These are phyloP conservation scores for Brassica juncea DNA, from an alignment of 345 rosid genomes.

Conservation along the genomic window DNA sequence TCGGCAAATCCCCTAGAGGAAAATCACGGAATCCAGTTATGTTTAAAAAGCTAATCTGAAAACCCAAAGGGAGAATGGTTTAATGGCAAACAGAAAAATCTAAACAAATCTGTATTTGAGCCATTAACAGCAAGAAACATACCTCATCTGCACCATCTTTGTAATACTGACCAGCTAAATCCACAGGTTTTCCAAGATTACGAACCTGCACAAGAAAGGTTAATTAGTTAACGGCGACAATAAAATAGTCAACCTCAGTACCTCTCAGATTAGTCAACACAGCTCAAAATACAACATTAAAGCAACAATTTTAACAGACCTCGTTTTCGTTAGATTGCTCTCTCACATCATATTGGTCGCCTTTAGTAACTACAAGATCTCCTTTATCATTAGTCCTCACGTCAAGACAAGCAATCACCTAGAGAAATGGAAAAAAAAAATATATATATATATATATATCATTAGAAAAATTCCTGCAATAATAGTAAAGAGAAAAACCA, in stretches of 20 bases:
- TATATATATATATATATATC: not conserved
- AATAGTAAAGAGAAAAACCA: not conserved
- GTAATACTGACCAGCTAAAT: constrained; percentile 87
- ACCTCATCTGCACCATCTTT: constrained; percentile 97
- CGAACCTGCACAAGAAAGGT: constrained; percentile 59
- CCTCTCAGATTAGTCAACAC: not conserved
- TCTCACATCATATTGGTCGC: constrained; percentile 95
- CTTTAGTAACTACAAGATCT: constrained; percentile 98
- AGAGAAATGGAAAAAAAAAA: constrained; percentile 10
- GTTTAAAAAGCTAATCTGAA: constrained; percentile 90
- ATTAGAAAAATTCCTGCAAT: not conserved
- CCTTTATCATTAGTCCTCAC: constrained; percentile 93
- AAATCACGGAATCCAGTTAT: constrained; percentile 94
- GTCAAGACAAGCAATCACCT: constrained; percentile 99
- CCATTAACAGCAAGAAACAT: constrained; percentile 15
- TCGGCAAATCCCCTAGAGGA: constrained; percentile 94
- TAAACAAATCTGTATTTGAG: constrained; percentile 5
- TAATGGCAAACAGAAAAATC: constrained; percentile 21
- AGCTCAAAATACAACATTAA: not conserved
- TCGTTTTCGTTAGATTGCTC: constrained; percentile 79
- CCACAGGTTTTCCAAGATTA: constrained; percentile 98
- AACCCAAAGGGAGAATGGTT: constrained; percentile 28
- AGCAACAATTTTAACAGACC: constrained; percentile 48
- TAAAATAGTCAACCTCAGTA: constrained; percentile 11
- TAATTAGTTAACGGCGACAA: not conserved